phyloP scores from a whole-genome alignment of 371 early-diverging fungal species.

The Circinella minor region DNA sequence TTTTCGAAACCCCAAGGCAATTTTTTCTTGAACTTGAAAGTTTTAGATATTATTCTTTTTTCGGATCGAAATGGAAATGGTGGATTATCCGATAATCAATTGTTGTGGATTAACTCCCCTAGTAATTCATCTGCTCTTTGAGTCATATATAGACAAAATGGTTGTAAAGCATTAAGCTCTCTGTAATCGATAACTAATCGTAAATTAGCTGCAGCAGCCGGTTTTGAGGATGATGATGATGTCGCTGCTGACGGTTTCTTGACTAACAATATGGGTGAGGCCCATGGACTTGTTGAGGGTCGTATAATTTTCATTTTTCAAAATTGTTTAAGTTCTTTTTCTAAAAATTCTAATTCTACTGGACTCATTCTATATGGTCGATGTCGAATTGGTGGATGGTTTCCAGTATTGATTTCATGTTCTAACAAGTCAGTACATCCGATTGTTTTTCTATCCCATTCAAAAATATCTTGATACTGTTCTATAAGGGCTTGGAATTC shows the following conservation, averaged over 20 bases:
- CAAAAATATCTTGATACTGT: constrained; percentile 2
- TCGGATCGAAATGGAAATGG: no score
- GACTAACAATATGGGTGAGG: neutral
- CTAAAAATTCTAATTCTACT: neutral
- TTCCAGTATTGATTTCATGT: neutral
- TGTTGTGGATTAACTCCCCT: no score
- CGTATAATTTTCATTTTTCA: neutral
- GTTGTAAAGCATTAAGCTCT: neutral
- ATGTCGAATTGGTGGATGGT: neutral
- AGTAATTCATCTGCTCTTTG: no score
- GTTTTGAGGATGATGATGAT: neutral
- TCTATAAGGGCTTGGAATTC: neutral
- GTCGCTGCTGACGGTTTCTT: neutral
- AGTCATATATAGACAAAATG: neutral
- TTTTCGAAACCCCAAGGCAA: no score
- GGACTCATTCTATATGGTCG: neutral
- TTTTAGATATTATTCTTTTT: no score
- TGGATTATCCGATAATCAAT: no score
- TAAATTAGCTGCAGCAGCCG: no score
- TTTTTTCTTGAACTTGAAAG: no score
- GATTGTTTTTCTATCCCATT: neutral
- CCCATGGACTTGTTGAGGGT: neutral
- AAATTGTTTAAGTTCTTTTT: neutral
- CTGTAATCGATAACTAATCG: neutral
- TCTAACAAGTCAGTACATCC: neutral